Conservation (phyloP, 2,329 filamentous ascomycete genomes). For the Cyclaneusma minus region DNA sequence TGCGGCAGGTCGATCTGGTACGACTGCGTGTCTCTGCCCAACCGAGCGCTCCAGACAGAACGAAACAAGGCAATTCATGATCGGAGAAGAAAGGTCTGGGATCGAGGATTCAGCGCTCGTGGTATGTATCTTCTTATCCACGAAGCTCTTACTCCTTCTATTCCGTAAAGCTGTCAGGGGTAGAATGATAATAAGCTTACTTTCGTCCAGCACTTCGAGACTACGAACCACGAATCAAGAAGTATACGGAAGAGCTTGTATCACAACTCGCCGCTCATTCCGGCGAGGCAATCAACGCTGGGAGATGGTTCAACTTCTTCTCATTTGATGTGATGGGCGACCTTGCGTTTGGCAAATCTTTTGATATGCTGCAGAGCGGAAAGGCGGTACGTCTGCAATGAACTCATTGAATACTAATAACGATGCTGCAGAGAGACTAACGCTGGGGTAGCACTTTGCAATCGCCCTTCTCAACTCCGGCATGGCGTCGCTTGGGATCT, state of each 20-base stretch:
- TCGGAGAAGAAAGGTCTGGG: conserved; percentile 9
- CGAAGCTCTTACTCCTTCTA: background rate
- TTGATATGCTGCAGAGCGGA: conserved; percentile 10
- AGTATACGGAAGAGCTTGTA: conserved; percentile 2
- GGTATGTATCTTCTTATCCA: conserved; percentile 3
- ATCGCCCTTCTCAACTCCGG: conserved; percentile 7
- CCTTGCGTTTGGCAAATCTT: conserved; percentile 24
- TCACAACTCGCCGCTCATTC: background rate
- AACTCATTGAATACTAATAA: no score
- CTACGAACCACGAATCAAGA: conserved; percentile 1
- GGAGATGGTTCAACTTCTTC: conserved; percentile 22
- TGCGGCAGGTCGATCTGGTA: conserved; percentile 1
- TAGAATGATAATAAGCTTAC: no score
- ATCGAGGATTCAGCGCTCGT: conserved; percentile 11
- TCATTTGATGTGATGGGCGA: conserved; percentile 35
- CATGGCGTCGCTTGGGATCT: conserved; percentile 5
- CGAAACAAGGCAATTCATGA: background rate
- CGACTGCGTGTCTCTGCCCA: background rate
- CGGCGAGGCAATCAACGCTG: conserved; percentile 1
- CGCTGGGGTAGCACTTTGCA: conserved; percentile 3
- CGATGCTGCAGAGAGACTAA: no score
- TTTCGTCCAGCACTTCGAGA: conserved; percentile 1
- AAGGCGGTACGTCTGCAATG: conserved; percentile 1
- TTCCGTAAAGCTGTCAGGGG: no score
- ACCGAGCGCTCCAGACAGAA: background rate